Evolutionary conservation across 345 rosid genomes (phyloP).

Genomic region (Boechera retrofracta): DNA sequence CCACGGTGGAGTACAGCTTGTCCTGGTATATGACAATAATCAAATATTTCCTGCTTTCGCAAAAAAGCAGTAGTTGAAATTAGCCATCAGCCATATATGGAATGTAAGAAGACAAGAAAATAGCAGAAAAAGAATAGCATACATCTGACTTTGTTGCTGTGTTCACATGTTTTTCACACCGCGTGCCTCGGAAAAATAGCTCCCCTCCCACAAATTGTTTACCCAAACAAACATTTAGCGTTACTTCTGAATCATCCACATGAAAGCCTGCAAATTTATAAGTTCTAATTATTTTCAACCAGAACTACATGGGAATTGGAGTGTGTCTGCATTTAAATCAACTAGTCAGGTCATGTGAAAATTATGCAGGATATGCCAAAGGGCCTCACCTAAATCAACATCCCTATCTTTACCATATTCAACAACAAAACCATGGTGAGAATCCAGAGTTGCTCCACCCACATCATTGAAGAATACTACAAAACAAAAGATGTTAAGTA

Average conservation of each 20-base stretch:
- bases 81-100: neutral
- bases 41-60: constrained; percentile 70
- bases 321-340: constrained; percentile 4
- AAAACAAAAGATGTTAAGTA: constrained; percentile 24
- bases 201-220: constrained; percentile 90
- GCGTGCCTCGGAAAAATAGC: constrained; percentile 82
- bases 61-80: neutral
- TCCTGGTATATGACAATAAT: constrained; percentile 79
- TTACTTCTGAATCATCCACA: constrained; percentile 97
- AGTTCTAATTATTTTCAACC: constrained; percentile 10
- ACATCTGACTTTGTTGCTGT: constrained; percentile 78
- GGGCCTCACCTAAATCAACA: constrained; percentile 81
- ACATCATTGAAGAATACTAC: constrained; percentile 93
- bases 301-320: neutral
- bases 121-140: constrained; percentile 43
- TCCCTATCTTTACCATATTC: constrained; percentile 91
- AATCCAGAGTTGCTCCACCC: constrained; percentile 90
- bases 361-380: constrained; percentile 10
- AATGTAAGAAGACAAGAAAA: constrained; percentile 22
- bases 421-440: constrained; percentile 98
- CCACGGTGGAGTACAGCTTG: constrained; percentile 93
- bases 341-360: constrained; percentile 15
- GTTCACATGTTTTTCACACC: constrained; percentile 95
- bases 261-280: constrained; percentile 75
- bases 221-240: constrained; percentile 96